Base-by-base conservation (phyloP, 495 filamentous ascomycete genomes). In the Pyrenopolyporus hunteri region DNA sequence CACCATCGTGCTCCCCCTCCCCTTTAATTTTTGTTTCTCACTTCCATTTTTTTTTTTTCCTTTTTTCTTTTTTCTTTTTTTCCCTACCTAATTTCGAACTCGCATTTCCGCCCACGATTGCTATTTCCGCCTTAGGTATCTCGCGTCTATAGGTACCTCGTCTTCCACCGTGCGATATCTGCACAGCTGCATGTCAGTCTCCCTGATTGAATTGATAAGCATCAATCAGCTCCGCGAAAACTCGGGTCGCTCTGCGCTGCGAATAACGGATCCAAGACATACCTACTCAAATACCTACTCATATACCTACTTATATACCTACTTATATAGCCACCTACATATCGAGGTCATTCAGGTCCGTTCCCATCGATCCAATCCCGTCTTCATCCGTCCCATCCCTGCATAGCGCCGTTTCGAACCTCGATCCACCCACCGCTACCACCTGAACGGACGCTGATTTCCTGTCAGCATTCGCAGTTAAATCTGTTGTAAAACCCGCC, bases 341-440 rank as follows among this genome's bases (percentile, higher is more conserved):
- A 20, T 40, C 17, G 14, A 17, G 16, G 13, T 9, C 17, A 8
- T 42, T 36, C 22, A 64, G 35, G 19, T 40, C n/a, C 61, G 59
- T 59, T 49, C 55, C 28, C 36, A 55, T 35, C 35, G 33, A 59
- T 64, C 42, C 49, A 31, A 53, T 54, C 55, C 61, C 55, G 54
- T 39, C 61, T 51, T 59, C 55, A 20, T 64, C 62, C 56, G 55
- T 23, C 32, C 48, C 45, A 59, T 56, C 62, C 62, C 58, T 65
- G 62, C 44, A 56, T 65, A 65, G 62, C 55, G 62, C 45, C 39
- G 49, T 59, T 65, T 59, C 56, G 56, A 59, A 59, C 55, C 13
- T 65, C 50, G 62, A 59, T 59, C 56, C 62, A 59, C 62, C 44
- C 45, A 40, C 37, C 37, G n/a, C 7, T 40, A 40, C 14, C 14